Evolutionary conservation across 495 filamentous ascomycete genomes (phyloP), one percentile per base, ranked within the genome.

Genomic region (Extremus antarcticus): DNA sequence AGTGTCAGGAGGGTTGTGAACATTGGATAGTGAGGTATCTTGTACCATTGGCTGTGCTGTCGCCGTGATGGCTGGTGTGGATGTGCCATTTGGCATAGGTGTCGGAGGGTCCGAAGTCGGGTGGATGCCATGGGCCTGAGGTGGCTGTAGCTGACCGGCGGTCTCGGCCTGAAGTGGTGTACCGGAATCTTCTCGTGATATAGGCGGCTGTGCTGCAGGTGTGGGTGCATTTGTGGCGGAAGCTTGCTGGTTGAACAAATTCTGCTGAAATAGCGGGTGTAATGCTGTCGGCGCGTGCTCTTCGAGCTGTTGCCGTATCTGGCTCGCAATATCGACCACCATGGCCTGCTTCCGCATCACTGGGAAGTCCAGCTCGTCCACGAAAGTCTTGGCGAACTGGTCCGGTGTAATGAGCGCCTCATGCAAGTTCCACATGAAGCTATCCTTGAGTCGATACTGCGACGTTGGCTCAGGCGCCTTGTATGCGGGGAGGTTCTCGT

Each of bases 341-440:
- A 86, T 75, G 19, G 76, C 72, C 17, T 75, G 73, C 47, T 71
- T 71, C 22, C 69, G 58, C 0, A 80, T 75, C 47, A 85, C 82
- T 8, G 94, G 91, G 41, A 99, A 81, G 65, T 99, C 94, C 47
- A 97, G 78, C 66, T 99, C 92, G 59, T 94, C 87, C 25, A 94
- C 89, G 56, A 96, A 84, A n/a, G 75, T 78, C 53, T 83, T 77
- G 3, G 92, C 94, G 69, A 97, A 99, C 60, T 91, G 84, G 65
- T 99, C 92, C 2, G 92, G 94, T 0, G 92, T 99, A 11, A 90
- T 85, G 25, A 95, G 72, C 1, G 87, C 86, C 71, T 99, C 92
- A 69, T 97, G 90, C 10, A 99, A 76, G 65, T 99, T 99, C 92
- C 92, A 99, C 22, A 97, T 70, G 65, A 99, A 96, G 23, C 83